phyloP scores from a whole-genome alignment of 2,329 filamentous ascomycete genomes.

The Aureobasidium sp. region DNA sequence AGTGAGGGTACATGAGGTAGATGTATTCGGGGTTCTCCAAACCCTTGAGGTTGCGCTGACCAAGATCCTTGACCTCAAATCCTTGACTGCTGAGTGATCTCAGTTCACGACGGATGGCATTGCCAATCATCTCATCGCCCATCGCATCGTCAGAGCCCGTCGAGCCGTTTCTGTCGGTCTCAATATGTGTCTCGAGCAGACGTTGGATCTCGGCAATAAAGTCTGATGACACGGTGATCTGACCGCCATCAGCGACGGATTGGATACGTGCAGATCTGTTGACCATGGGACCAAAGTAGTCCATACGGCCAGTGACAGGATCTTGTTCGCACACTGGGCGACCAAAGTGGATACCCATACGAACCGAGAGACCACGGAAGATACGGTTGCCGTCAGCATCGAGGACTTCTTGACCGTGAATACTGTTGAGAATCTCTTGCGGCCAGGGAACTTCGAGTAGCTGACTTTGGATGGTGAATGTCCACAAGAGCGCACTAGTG shows the following conservation, averaged over 20 bases:
- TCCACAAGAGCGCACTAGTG: slow-evolving; percentile 91
- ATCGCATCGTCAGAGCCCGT: slow-evolving; percentile 66
- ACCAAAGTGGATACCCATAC: slow-evolving; percentile 97
- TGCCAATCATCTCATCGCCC: slow-evolving; percentile 66
- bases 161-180: slow-evolving; percentile 65
- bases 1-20: slow-evolving; percentile 90
- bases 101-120: slow-evolving; percentile 78
- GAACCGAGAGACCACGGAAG: slow-evolving; percentile 87
- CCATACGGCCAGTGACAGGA: slow-evolving; percentile 95
- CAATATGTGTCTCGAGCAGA: slow-evolving; percentile 81
- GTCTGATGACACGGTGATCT: slow-evolving; percentile 93
- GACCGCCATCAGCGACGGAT: slow-evolving; percentile 87
- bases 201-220: slow-evolving; percentile 95
- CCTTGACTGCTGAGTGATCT: slow-evolving; percentile 81
- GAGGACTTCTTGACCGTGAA: slow-evolving; percentile 72
- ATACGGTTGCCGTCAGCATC: slow-evolving; percentile 84
- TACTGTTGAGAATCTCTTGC: slow-evolving; percentile 79
- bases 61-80: slow-evolving; percentile 94
- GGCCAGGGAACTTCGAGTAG: slow-evolving; percentile 90
- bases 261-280: slow-evolving; percentile 94
- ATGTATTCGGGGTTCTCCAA: slow-evolving; percentile 95
- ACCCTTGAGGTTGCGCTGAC: slow-evolving; percentile 90
- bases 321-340: slow-evolving; percentile 91
- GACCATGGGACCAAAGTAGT: slow-evolving; percentile 99
- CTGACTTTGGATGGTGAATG: slow-evolving; percentile 84